Evolutionary conservation across 2,329 filamentous ascomycete genomes (phyloP).

Genomic region (Verticillium longisporum): DNA sequence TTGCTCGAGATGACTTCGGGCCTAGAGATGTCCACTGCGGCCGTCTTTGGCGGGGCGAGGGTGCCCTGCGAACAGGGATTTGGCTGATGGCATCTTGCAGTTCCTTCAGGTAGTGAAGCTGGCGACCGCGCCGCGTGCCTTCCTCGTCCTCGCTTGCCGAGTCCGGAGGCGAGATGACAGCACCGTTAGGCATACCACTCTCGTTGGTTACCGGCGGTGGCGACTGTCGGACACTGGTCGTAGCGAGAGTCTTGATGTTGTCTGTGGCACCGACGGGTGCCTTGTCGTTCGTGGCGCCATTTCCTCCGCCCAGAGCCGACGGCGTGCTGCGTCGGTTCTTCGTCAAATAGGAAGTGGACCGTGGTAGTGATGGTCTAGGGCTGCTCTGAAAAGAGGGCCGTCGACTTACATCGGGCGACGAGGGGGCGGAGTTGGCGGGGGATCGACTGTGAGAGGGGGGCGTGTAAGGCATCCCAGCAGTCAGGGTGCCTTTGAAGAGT

Average conservation of each 20-base stretch:
- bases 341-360: constrained; percentile 59
- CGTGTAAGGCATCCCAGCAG: constrained; percentile 75
- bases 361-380: constrained; percentile 48
- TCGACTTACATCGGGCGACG: constrained; percentile 51
- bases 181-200: constrained; percentile 69
- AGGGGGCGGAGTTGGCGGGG: constrained; percentile 50
- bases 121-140: constrained; percentile 37
- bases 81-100: constrained; percentile 77
- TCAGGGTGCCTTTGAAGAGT: constrained; percentile 6
- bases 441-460: constrained; percentile 61
- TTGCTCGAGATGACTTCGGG: constrained; percentile 8
- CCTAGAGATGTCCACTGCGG: constrained; percentile 14
- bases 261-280: constrained; percentile 44
- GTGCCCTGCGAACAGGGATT: constrained; percentile 59
- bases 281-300: constrained; percentile 28
- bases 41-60: constrained; percentile 41
- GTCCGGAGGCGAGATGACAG: constrained; percentile 86
- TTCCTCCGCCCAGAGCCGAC: constrained; percentile 17
- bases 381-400: constrained; percentile 48
- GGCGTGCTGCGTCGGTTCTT: constrained; percentile 56
- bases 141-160: constrained; percentile 86
- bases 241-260: constrained; percentile 37
- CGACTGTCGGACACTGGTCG: constrained; percentile 68
- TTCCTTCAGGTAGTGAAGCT: constrained; percentile 52
- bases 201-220: constrained; percentile 72